Conservation (phyloP, 2,329 filamentous ascomycete genomes). For the Phyllachora maydis region DNA sequence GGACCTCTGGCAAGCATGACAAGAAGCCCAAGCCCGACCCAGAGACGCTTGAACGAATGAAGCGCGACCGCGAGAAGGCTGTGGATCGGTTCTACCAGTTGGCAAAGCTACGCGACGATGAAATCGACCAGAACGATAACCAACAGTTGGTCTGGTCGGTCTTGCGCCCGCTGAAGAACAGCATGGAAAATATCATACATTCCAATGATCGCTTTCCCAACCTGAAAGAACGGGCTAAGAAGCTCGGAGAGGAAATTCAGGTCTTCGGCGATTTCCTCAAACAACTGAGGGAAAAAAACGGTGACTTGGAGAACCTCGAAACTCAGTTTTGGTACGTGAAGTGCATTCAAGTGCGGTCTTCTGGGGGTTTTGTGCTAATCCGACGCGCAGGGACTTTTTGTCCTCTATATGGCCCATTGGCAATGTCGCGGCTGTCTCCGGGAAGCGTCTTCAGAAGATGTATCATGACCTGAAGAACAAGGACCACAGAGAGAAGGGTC, state of each 20-base stretch:
- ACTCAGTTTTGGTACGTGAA: conserved; percentile 13
- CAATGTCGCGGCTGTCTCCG: conserved; percentile 14
- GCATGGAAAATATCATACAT: conserved; percentile 16
- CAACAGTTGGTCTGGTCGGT: conserved; percentile 17
- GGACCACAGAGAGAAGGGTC: conserved; percentile 9
- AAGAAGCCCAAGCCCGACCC: conserved; percentile 13
- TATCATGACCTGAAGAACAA: conserved; percentile 13
- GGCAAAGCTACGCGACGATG: conserved; percentile 13
- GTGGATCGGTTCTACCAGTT: conserved; percentile 16
- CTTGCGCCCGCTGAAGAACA: conserved; percentile 13
- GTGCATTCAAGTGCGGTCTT: not conserved
- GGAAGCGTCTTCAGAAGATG: conserved; percentile 14
- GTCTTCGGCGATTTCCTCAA: conserved; percentile 14
- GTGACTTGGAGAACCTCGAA: conserved; percentile 13
- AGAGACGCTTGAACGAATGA: conserved; percentile 14
- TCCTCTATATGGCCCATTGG: conserved; percentile 17
- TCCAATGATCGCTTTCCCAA: conserved; percentile 12
- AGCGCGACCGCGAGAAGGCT: conserved; percentile 12
- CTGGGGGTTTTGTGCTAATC: too few relatives aligned
- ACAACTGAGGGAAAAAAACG: conserved; percentile 10
- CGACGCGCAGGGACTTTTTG: conserved; percentile 15
- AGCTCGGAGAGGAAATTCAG: conserved; percentile 15
- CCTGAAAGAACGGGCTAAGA: conserved; percentile 13
- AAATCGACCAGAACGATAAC: conserved; percentile 13
- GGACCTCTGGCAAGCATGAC: conserved; percentile 7